Evolutionary conservation across 768 basidiomycete genomes (phyloP), one percentile per base, ranked within the genome.

Genomic region (Plicaturopsis crispa): DNA sequence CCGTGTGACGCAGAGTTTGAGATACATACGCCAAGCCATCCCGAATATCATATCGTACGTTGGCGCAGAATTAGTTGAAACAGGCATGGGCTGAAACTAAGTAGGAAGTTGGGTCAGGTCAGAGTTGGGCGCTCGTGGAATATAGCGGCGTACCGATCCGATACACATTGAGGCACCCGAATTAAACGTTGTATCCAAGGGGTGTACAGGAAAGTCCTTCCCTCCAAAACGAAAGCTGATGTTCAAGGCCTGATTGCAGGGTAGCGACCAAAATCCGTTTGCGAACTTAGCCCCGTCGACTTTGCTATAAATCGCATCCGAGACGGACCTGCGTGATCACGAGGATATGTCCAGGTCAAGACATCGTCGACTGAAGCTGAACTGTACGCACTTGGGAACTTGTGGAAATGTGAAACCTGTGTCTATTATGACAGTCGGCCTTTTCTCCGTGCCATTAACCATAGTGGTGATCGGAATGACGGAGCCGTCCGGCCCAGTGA

Each of bases 351-450:
- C 14, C 14, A 28, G 26, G n/a, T n/a, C 26, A 28, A 8, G 10
- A 28, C 8, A 8, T 14, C 14, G 14, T 28, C 10, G 10, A 8
- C 8, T 28, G 14, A 28, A 14, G 14, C 26, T 8, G 3, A 8
- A 14, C 34, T 33, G 14, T 2, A 52, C 62, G 33, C 51, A 73
- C 73, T 61, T 46, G 35, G 78, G 66, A 31, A 83, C 66, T 51
- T 84, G 82, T 10, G 79, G 71, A 2, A 84, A 60, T 0, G 79
- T 69, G 53, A 80, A 84, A 0, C 84, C 84, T 4, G 79, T 77
- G 51, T 87, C 84, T 20, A 85, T 60, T 3, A 86, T 62, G 4
- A 71, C 73, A 2, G 79, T 80, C 6, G 74, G 59, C 46, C 75
- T 75, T 12, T 71, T 56, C 18, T 58, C 54, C 1, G 63, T 61